phyloP scores from a whole-genome alignment of 345 rosid genomes.

The Garcia nutans region DNA sequence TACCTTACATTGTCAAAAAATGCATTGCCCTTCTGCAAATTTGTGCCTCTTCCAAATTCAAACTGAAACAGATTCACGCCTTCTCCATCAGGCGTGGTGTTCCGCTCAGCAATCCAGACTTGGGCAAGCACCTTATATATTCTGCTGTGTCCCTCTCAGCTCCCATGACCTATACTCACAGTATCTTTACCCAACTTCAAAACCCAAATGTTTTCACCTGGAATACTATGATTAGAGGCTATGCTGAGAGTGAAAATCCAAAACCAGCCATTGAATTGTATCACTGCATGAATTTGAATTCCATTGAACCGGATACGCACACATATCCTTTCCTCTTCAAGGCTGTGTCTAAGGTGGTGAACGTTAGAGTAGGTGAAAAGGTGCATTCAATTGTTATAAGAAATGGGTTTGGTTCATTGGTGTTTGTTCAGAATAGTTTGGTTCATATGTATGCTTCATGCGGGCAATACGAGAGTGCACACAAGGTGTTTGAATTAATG shows the following conservation, averaged over 20 bases:
- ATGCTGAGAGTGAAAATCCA: constrained; percentile 59
- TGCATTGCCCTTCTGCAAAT: constrained; percentile 56
- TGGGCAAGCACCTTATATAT: constrained; percentile 64
- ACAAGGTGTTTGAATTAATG: constrained; percentile 70
- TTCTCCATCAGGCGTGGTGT: constrained; percentile 67
- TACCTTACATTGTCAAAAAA: constrained; percentile 28
- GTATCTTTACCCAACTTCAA: constrained; percentile 44
- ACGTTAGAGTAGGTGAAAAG: constrained; percentile 46
- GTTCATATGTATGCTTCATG: constrained; percentile 52
- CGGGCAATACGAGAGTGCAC: constrained; percentile 47
- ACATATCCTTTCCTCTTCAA: constrained; percentile 86
- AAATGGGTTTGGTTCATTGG: constrained; percentile 64
- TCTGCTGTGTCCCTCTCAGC: constrained; percentile 53
- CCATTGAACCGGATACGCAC: constrained; percentile 65
- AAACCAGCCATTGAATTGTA: constrained; percentile 53
- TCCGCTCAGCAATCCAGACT: constrained; percentile 35
- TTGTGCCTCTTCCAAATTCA: constrained; percentile 43
- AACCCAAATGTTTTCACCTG: constrained; percentile 58
- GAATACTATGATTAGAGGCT: constrained; percentile 84
- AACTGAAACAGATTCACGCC: constrained; percentile 65
- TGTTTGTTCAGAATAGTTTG: constrained; percentile 68
- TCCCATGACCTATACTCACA: constrained; percentile 59
- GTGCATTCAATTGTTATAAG: constrained; percentile 48
- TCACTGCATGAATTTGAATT: constrained; percentile 40
- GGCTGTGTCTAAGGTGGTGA: constrained; percentile 55